A percentile compares a stretch with the other conserved stretches of the same genome.
Conservation (phyloP, 768 basidiomycete species). For the Suillus americanus region DNA sequence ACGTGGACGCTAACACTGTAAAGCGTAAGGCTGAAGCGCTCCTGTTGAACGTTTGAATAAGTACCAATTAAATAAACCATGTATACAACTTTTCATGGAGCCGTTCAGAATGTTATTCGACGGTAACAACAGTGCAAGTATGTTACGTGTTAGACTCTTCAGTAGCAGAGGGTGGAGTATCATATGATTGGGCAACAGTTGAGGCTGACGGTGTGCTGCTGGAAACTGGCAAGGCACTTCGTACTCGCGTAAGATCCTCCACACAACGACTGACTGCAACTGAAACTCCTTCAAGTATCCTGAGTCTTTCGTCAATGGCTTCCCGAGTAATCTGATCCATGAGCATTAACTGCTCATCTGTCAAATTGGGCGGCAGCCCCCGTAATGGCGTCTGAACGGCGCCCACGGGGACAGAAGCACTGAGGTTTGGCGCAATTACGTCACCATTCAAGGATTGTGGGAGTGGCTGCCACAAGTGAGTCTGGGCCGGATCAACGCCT, state of each 20-base stretch:
- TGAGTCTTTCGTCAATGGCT: slow-evolving; percentile 82
- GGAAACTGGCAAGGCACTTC: slow-evolving; percentile 63
- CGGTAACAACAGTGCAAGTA: not conserved
- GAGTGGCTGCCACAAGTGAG: slow-evolving; percentile 3
- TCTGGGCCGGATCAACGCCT: not conserved
- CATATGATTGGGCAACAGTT: not conserved
- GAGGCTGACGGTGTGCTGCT: slow-evolving; percentile 13
- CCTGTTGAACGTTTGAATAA: slow-evolving; percentile 19
- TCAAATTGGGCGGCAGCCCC: slow-evolving; percentile 34
- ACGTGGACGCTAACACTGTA: slow-evolving; percentile 57
- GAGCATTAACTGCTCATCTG: slow-evolving; percentile 60
- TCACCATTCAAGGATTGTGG: slow-evolving; percentile 12
- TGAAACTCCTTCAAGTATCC: slow-evolving; percentile 77
- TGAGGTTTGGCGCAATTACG: no score
- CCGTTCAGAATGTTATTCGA: not conserved
- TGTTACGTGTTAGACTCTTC: not conserved
- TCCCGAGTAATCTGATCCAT: slow-evolving; percentile 73
- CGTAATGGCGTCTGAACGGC: slow-evolving; percentile 1
- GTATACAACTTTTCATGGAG: not conserved
- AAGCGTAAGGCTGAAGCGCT: slow-evolving; percentile 48
- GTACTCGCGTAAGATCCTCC: slow-evolving; percentile 74
- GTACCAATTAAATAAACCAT: not conserved
- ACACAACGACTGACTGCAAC: slow-evolving; percentile 69
- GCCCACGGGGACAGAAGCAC: slow-evolving; percentile 1
- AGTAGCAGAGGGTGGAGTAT: not conserved